phyloP scores from a whole-genome alignment of 2,329 filamentous ascomycete genomes.

The Fusarium sp. region DNA sequence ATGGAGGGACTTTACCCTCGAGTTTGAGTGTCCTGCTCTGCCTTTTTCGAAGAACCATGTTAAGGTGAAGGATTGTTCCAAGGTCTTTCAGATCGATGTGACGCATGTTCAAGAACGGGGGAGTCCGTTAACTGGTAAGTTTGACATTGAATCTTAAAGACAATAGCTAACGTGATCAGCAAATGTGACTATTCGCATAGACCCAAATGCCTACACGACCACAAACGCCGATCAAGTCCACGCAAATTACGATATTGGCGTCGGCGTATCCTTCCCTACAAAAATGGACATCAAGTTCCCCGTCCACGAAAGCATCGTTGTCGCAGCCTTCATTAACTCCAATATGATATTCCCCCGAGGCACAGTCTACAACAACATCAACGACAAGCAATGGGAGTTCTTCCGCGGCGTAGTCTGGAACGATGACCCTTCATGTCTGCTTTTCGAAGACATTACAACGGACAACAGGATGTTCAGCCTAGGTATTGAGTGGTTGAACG shows the following conservation, averaged over 20 bases:
- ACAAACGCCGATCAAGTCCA: background rate
- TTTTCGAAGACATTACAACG: constrained; percentile 15
- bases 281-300: constrained; percentile 25
- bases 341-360: constrained; percentile 25
- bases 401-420: constrained; percentile 34
- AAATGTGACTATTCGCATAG: constrained; percentile 21
- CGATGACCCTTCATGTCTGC: constrained; percentile 27
- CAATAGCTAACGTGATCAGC: background rate
- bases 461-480: constrained; percentile 27
- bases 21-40: constrained; percentile 29
- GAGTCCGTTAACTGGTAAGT: constrained; percentile 19
- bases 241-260: constrained; percentile 24
- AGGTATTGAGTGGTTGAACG: constrained; percentile 16
- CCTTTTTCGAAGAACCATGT: constrained; percentile 21
- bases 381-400: constrained; percentile 31
- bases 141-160: fast-evolving
- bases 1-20: constrained; percentile 26
- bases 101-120: constrained; percentile 21
- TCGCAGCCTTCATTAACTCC: constrained; percentile 27
- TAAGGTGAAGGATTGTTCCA: constrained; percentile 6
- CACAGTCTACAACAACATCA: constrained; percentile 35
- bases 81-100: constrained; percentile 13
- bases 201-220: fast-evolving
- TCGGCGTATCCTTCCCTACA: constrained; percentile 14
- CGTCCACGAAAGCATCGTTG: constrained; percentile 25